Evolutionary conservation across 495 filamentous ascomycete genomes (phyloP), one percentile per base, ranked within the genome.

Genomic region (Thozetella sp.): DNA sequence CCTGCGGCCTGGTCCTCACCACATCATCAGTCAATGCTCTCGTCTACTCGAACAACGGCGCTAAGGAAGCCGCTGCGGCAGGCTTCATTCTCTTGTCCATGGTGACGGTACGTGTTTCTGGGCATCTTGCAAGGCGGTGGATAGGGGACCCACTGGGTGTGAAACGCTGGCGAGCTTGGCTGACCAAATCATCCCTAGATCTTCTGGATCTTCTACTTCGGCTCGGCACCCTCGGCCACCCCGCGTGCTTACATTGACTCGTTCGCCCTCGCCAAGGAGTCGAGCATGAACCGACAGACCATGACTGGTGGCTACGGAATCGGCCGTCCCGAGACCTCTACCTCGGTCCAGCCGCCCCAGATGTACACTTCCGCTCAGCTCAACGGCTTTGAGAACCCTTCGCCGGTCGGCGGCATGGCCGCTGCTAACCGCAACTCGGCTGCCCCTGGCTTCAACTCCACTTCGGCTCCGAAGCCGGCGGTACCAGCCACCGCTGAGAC

Each of bases 131-230:
- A 40, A 17, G 9, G 2, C 30, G 6, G 30, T 37, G 30, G 30
- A 15, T 6, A 6, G 6, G 30, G 15, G 25, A 51, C 46, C 27
- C 45, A 4, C 12, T 52, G 17, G 30, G 22, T 26, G 17, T 26
- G 37, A 53, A 54, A 22, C 23, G 46, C 59, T 30, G 30, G 17
- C 15, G 13, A 10, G n/a, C 67, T 52, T n/a, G 15, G 53, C 68
- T 74, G 58, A 71, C 54, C 13, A 23, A 2, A 1, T 50, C 11
- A 2, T 54, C 22, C 20, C 6, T 61, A 97, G 94, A 91, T 97
- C 67, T 85, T 98, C 51, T 99, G 95, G 95, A 97, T 98, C 60
- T 96, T 97, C 77, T 97, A 98, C 78, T 99, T 96, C 67, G 95
- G 95, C 57, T 97, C 95, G 9, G 88, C 91, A 1, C 93, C 96